Conservation (phyloP, 2,329 filamentous ascomycete species). For the Akanthomyces uredinophilus region DNA sequence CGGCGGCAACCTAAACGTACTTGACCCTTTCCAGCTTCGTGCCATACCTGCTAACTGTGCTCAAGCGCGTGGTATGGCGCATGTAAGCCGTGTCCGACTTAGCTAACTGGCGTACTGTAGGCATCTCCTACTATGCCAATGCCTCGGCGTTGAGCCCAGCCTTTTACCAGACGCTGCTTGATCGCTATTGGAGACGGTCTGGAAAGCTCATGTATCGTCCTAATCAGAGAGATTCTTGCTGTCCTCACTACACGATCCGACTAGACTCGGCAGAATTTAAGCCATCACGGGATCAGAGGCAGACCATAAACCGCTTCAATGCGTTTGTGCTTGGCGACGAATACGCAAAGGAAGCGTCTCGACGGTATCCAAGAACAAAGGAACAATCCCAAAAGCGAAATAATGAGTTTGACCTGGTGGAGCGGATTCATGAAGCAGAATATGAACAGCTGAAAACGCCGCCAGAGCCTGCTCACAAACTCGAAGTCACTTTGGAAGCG, state of each 20-base stretch:
- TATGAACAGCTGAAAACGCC: conserved; percentile 47
- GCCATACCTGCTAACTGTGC: neutral
- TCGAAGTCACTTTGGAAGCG: conserved; percentile 65
- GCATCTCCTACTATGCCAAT: conserved; percentile 67
- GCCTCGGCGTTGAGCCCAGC: conserved; percentile 55
- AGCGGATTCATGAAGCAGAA: conserved; percentile 67
- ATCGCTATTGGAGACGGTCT: conserved; percentile 74
- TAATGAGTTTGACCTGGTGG: conserved; percentile 61
- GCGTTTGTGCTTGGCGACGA: conserved; percentile 62
- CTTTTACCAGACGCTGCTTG: conserved; percentile 67
- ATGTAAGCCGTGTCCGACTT: neutral
- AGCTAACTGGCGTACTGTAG: conserved; percentile 35
- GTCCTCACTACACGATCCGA: conserved; percentile 83
- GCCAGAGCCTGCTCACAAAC: conserved; percentile 59
- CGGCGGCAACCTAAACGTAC: conserved; percentile 47
- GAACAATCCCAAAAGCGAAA: conserved; percentile 59
- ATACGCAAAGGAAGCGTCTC: conserved; percentile 60
- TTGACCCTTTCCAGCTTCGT: neutral
- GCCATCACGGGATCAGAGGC: conserved; percentile 66
- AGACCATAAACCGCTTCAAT: conserved; percentile 73
- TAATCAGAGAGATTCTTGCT: conserved; percentile 75
- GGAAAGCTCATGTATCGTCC: conserved; percentile 70
- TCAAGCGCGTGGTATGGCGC: neutral
- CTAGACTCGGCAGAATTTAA: conserved; percentile 62
- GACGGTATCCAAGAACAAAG: conserved; percentile 61